Evolutionary conservation across 2,329 filamentous ascomycete genomes (phyloP).

Genomic region (Cytospora piceicola): DNA sequence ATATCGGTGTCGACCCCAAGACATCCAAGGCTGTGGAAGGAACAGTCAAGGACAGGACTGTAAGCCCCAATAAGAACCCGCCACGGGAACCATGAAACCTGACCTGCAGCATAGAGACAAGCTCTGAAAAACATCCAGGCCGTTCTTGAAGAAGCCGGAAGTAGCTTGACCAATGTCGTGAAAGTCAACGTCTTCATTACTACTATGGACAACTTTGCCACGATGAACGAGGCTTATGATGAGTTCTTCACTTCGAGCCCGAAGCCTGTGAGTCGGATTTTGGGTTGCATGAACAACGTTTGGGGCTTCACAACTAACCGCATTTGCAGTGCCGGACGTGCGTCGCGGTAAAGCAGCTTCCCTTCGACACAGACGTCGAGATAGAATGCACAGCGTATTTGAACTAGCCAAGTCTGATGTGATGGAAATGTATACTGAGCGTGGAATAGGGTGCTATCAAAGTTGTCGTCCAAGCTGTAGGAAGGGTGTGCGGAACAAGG

Average conservation of each 20-base stretch:
- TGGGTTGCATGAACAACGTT: slow-evolving; percentile 31
- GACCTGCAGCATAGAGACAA: slow-evolving; percentile 48
- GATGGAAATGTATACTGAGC: not conserved
- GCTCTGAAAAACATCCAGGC: slow-evolving; percentile 61
- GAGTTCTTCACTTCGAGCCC: slow-evolving; percentile 50
- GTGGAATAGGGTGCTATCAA: slow-evolving; percentile 10
- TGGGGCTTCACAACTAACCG: not conserved
- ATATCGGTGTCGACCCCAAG: slow-evolving; percentile 60
- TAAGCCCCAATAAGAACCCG: slow-evolving; percentile 37
- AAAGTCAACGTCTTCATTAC: slow-evolving; percentile 71
- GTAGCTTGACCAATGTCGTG: slow-evolving; percentile 62
- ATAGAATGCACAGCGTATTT: slow-evolving; percentile 69
- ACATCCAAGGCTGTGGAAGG: slow-evolving; percentile 60
- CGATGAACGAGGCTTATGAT: slow-evolving; percentile 60
- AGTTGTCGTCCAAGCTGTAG: slow-evolving; percentile 10
- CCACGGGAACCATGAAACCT: slow-evolving; percentile 12
- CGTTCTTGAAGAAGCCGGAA: slow-evolving; percentile 64
- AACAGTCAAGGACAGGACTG: slow-evolving; percentile 56
- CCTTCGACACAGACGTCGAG: slow-evolving; percentile 72
- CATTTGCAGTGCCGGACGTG: slow-evolving; percentile 58
- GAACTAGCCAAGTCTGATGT: slow-evolving; percentile 4
- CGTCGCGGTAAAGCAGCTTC: slow-evolving; percentile 74
- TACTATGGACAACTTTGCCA: slow-evolving; percentile 66
- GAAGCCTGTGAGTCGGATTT: slow-evolving; percentile 54
- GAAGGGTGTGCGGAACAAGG: not conserved